These are phyloP conservation scores for Selenicereus undatus DNA, from an alignment of 148 eudicot genomes.

Conservation along the genomic window DNA sequence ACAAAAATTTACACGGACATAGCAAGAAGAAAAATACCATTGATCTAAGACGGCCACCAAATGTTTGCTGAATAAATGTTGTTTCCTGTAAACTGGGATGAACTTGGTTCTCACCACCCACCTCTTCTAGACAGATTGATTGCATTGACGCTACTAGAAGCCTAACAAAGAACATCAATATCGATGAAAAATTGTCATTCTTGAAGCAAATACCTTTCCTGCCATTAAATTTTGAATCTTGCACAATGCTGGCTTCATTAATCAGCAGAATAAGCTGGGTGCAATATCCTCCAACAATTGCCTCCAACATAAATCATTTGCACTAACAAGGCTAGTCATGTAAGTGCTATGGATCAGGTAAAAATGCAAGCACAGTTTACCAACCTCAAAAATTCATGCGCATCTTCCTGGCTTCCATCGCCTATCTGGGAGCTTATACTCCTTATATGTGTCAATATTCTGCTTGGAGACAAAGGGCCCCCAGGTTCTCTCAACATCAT, in stretches of 20 bases:
- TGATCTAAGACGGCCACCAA: constrained; percentile 86
- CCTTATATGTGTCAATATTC: constrained; percentile 71
- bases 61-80: constrained; percentile 80
- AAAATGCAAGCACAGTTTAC: constrained; percentile 15
- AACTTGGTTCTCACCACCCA: constrained; percentile 77
- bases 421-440: constrained; percentile 75
- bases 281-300: background rate
- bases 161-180: constrained; percentile 38
- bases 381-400: constrained; percentile 95
- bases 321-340: background rate
- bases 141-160: constrained; percentile 94
- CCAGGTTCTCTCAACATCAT: constrained; percentile 62
- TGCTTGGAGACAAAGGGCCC: constrained; percentile 73
- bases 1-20: background rate
- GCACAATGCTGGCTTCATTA: background rate
- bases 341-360: background rate
- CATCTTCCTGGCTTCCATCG: constrained; percentile 97
- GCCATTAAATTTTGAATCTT: background rate
- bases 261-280: background rate
- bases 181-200: background rate
- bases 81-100: constrained; percentile 84
- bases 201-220: background rate
- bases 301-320: background rate
- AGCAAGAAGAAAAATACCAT: constrained; percentile 43
- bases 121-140: constrained; percentile 78